Evolutionary conservation across 257 asterid species (phyloP), one percentile per base, ranked within the genome.

Genomic region (Solanum gracilifrons): DNA sequence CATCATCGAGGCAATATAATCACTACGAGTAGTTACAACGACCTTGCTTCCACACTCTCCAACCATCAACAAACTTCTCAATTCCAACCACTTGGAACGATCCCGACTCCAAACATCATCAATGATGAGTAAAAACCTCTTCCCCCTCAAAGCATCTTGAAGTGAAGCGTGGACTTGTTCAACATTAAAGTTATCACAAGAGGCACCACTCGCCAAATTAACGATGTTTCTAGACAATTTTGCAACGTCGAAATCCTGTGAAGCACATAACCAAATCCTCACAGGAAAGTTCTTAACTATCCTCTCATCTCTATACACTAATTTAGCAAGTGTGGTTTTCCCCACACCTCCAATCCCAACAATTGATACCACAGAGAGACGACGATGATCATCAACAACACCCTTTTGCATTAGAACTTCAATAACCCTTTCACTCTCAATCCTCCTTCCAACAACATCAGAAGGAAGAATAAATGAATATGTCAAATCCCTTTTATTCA

Each of bases 31-130:
- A 18, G 90, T 84, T 20, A 84, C 76, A 16, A 88, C 37, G 5
- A 72, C 55, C 58, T 29, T 88, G 86, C 90, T 88, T 35, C 90
- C 88, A 39, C 55, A 23, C 15, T 11, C 58, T 58, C 90, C 90
- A 75, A 85, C 85, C 46, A 84, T 32, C 27, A 88, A 41, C 27
- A 87, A 87, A 84, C 87, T 71, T 3, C 76, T 35, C 58, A 88
- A 75, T 37, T 41, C 71, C 5, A 84, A 87, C 90, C 87, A 88
- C 37, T 74, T 75, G 35, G 31, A 82, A 41, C 39, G 71, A 18
- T 88, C 72, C 7, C 62, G 39, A 39, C 82, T 5, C 90, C 90
- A 88, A 58, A 88, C 85, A 74, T 84, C 88, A 88, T 88, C 90
- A 9, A 88, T 12, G 37, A 84, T 87, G 20, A 88, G 41, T 20